Base-by-base conservation (phyloP, 2,329 filamentous ascomycete genomes). In the Aspergillus chevalieri region DNA sequence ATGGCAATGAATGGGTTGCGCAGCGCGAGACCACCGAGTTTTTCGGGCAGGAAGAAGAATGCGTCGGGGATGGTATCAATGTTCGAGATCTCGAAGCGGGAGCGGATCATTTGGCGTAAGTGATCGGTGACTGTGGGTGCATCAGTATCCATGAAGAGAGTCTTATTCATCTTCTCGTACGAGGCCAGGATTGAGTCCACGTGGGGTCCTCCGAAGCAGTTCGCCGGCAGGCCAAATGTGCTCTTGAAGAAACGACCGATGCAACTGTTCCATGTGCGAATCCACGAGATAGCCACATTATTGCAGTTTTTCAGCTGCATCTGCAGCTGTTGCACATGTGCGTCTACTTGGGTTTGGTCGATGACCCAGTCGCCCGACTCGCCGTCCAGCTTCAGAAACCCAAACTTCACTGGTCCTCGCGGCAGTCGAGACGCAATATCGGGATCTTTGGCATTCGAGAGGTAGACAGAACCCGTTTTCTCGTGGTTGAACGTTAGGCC, bases 251-350 rank as follows among this genome's bases (percentile, higher is more conserved):
- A 81, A 6, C 72, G 68, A 2, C 67, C 69, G 28, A 74, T 72
- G 56, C 78, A 80, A 41, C 69, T 77, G 56, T 81, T 81, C 72
- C 77, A 81, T 0, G 75, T 77, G 51, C 78, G 73, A 3, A 81
- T 72, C 71, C 76, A 80, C 14, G 73, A 69, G 45, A 82, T 74
- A 4, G 15, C 15, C 34, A 81, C 64, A 48, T 74, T 79, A 44
- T 74, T 70, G 28, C 73, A 74, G 4, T 62, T 61, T 1, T 61
- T 54, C 0, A 75, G 64, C 47, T 75, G 72, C 7, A 61, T 63
- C n/a, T 61, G 61, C 2, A 75, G 62, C 50, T 74, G 70, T 33
- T 52, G 45, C 43, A 72, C 63, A 47, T 75, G 72, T 21, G 65
- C 56, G 24, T 71, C 58, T 1, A 75, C 69, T 46, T 69, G 58